Evolutionary conservation across 371 early-diverging fungal genomes (phyloP).

Genomic region (Globomyces sp.): DNA sequence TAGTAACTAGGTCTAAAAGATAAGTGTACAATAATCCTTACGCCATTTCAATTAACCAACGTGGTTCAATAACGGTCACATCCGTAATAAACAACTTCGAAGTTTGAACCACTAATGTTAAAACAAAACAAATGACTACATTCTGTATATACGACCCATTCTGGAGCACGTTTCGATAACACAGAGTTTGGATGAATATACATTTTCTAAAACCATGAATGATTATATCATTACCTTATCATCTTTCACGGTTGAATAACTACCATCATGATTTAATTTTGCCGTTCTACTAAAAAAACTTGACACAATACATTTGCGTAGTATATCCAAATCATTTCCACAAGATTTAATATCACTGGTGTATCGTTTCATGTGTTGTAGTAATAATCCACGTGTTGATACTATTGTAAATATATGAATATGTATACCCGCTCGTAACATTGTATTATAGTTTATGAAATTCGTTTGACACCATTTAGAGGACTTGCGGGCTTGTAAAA

Average conservation of each 20-base stretch:
- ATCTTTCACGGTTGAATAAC: slow-evolving; percentile 2
- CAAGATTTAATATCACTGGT: slow-evolving; percentile 1
- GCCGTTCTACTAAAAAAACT: neutral
- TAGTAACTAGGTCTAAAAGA: no score
- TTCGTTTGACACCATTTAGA: slow-evolving; percentile 3
- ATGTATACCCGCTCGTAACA: neutral
- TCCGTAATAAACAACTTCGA: neutral
- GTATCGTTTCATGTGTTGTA: neutral
- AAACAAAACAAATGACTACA: no score
- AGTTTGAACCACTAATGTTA: neutral
- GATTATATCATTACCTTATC: neutral
- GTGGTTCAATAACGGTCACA: neutral
- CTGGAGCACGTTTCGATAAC: neutral
- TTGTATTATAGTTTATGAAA: slow-evolving; percentile 1
- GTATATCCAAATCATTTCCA: neutral
- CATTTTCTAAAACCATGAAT: neutral
- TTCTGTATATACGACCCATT: neutral
- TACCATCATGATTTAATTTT: neutral
- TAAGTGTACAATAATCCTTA: no score
- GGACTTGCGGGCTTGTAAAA: slow-evolving; percentile 2
- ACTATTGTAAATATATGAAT: neutral
- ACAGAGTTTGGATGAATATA: neutral
- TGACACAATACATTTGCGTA: slow-evolving; percentile 10
- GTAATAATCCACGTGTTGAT: no score
- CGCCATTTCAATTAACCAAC: neutral